These are phyloP conservation scores for Halenospora varia DNA, from an alignment of 495 filamentous ascomycete species.

Conservation along the genomic window DNA sequence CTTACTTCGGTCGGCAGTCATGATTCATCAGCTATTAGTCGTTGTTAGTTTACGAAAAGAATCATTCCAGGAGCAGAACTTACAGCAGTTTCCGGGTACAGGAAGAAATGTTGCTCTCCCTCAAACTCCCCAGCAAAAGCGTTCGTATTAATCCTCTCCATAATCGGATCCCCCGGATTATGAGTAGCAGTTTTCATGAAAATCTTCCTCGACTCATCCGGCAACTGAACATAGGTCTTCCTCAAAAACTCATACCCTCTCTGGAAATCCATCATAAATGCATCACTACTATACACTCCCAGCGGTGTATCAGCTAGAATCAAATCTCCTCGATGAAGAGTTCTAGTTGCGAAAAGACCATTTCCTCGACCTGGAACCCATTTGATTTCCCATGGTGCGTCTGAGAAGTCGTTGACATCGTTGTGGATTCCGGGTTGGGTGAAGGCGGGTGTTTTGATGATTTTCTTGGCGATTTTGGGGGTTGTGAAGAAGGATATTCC, in stretches of 20 bases:
- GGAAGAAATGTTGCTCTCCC: conserved; percentile 15
- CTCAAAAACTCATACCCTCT: conserved; percentile 14
- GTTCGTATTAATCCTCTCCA: conserved; percentile 25
- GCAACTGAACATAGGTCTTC: conserved; percentile 20
- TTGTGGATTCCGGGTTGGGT: neutral
- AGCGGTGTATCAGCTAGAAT: conserved; percentile 20
- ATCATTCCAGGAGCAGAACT: neutral
- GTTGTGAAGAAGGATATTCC: conserved; percentile 24
- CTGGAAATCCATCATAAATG: conserved; percentile 12
- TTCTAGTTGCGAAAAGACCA: conserved; percentile 22
- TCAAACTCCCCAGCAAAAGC: conserved; percentile 23
- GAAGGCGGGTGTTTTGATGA: conserved; percentile 14
- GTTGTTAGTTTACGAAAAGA: neutral
- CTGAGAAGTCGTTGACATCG: conserved; percentile 11
- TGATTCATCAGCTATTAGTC: conserved; percentile 20
- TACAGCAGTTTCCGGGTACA: conserved; percentile 24
- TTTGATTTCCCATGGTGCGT: conserved; percentile 18
- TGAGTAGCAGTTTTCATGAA: conserved; percentile 9
- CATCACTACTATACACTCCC: conserved; percentile 20
- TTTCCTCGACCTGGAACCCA: conserved; percentile 19
- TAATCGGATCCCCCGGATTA: conserved; percentile 15
- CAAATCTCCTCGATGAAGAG: conserved; percentile 16
- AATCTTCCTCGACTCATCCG: conserved; percentile 10
- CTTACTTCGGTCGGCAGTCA: conserved; percentile 25
- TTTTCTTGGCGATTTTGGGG: conserved; percentile 10